A percentile compares a stretch with the other conserved stretches of the same genome.
phyloP scores from a whole-genome alignment of 1,284 basidiomycete species.

The Ustilago curta region DNA sequence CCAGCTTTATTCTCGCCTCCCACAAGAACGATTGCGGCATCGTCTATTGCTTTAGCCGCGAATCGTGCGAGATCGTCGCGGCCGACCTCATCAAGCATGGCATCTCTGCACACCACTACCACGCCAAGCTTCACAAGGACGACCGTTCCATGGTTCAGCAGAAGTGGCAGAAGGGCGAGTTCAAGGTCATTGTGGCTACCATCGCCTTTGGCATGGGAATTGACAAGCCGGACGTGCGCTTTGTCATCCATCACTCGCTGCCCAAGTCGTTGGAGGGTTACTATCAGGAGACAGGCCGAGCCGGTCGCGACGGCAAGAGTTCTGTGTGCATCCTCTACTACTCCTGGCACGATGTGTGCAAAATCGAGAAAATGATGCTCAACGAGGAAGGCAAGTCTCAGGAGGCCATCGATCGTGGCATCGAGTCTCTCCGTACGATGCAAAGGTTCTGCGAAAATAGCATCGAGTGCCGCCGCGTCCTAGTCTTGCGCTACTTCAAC shows the following conservation, averaged over 20 bases:
- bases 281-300: constrained; percentile 87
- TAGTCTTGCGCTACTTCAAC: constrained; percentile 80
- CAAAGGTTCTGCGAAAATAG: constrained; percentile 83
- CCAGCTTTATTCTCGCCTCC: constrained; percentile 77
- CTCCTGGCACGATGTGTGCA: constrained; percentile 73
- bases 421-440: constrained; percentile 75
- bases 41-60: constrained; percentile 83
- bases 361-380: constrained; percentile 73
- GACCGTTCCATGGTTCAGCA: constrained; percentile 78
- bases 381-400: constrained; percentile 72
- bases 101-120: constrained; percentile 83
- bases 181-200: constrained; percentile 90
- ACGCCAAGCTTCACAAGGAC: constrained; percentile 79
- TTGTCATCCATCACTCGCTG: constrained; percentile 80
- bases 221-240: constrained; percentile 86
- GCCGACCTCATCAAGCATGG: constrained; percentile 75
- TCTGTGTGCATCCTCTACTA: constrained; percentile 72
- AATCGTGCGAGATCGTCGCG: constrained; percentile 84
- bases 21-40: constrained; percentile 81
- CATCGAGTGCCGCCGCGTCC: constrained; percentile 85
- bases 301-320: constrained; percentile 80
- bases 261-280: constrained; percentile 79
- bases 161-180: constrained; percentile 81
- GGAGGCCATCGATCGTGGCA: constrained; percentile 75
- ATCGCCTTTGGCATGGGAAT: constrained; percentile 93